Evolutionary conservation across 352 stramenopile genomes (phyloP), one percentile per base, ranked within the genome.

Genomic region (Aphanomyces invadans): DNA sequence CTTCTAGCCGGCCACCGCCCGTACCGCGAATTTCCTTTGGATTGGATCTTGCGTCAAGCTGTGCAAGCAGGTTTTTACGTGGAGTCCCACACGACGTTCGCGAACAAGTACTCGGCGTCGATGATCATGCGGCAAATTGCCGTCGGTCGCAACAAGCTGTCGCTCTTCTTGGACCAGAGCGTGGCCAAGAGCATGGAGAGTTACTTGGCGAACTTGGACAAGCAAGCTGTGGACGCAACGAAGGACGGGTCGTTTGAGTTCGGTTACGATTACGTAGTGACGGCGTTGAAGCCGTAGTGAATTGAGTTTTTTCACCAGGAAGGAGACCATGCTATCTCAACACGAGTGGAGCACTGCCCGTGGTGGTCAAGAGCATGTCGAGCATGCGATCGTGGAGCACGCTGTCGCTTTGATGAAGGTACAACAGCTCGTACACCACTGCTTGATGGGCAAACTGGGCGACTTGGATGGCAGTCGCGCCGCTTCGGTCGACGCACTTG

Each of bases 241-340:
- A 62, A 62, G 2, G 54, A 69, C 25, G 52, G 62, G 15, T 33
- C 62, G 44, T 67, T 67, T 28, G 62, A 69, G 36, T 87, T 97
- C 42, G 90, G 90, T 49, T 97, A 95, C 73, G 89, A 97, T 73
- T 97, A 96, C 71, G 87, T 97, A 4, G 72, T 97, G n/a, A 66
- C 81, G 2, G 81, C 84, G 21, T 70, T 26, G 4, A 67, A 67
- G 32, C 42, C 42, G 28, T 11, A 55, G 45, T 66, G 38, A 66
- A 21, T 21, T 12, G 2, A 9, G 10, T 3, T 7, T 23, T 1
- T 60, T 32, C 26, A 60, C 9, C 26, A n/a, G n/a, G n/a, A n/a
- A n/a, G n/a, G n/a, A n/a, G n/a, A n/a, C n/a, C n/a, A n/a, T n/a
- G n/a, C n/a, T n/a, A n/a, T n/a, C n/a, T n/a, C n/a, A n/a, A n/a